Evolutionary conservation across 768 basidiomycete species (phyloP), one percentile per base, ranked within the genome.

Genomic region (Paxillus involutus): DNA sequence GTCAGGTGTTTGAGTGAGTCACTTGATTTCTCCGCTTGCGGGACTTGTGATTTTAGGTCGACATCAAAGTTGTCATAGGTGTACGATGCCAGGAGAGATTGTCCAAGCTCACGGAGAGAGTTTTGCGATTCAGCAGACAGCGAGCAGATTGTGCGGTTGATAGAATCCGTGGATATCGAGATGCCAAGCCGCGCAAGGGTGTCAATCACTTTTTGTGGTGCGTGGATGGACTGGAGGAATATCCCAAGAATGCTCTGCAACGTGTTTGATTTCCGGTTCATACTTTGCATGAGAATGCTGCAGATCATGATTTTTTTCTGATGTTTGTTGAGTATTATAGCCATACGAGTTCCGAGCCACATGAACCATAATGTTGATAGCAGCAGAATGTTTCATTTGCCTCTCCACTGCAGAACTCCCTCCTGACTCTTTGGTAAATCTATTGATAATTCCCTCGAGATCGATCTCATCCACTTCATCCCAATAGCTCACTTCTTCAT

Each of bases 61-160:
- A 77, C 63, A 55, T 80, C 76, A 29, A 79, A 67, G 58, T 80
- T 80, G 52, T 80, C 72, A 26, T 74, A 79, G 6, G 73, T 72
- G 58, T 67, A 73, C 6, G 57, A 49, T 1, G 63, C 53, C 1
- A 65, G 47, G 6, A 72, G 54, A 4, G 62, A 64, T 26, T 58
- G 46, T 0, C 69, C 71, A 17, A 70, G 56, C n/a, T 39, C 14
- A 6, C 49, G 47, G 4, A 73, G 57, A 5, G 39, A 32, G 0
- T 32, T 13, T 14, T 36, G 35, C 1, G 71, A 57, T 40, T 71
- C 57, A 5, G 49, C 51, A 2, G 69, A 70, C 6, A 73, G 57
- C 44, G 57, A 68, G 14, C 44, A 41, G 19, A 71, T 44, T 4
- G 62, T 59, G 6, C 56, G 13, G 40, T 69, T 52, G 16, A 71